Evolutionary conservation across 352 stramenopile genomes (phyloP), one percentile per base, ranked within the genome.

Genomic region (Pythium dissimile): DNA sequence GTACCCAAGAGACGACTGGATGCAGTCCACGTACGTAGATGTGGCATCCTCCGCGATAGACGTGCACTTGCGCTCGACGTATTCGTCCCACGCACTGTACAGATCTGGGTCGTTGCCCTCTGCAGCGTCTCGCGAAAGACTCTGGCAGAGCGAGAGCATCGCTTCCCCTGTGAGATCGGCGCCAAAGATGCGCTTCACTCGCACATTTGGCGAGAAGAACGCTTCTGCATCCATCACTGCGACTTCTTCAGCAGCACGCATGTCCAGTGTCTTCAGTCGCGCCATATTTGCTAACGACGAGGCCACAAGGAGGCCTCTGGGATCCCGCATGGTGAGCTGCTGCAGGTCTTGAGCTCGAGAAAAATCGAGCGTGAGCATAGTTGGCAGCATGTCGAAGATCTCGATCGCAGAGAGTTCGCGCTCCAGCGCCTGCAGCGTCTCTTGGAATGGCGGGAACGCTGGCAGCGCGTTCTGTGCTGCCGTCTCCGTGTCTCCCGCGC

Each of bases 11-110:
- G 72, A 80, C 13, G 72, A 71, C 47, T 84, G 75, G 7, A 92
- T 75, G 50, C 81, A 92, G 57, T 94, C 84, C 20, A 79, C 54
- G 57, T 94, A 94, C 31, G 77, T 92, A 16, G 57, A 68, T 16
- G 89, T 52, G 5, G 80, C 84, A 43, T 92, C 80, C 13, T 80
- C 77, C 0, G 78, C 80, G 9, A 86, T 45, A 0, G 70, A 49
- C 11, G 32, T 31, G 39, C 82, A 92, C 37, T 79, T 77, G 35
- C 72, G 41, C 52, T 87, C 76, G 16, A 84, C 80, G 42, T 82
- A 62, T 28, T 85, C 76, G 55, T 92, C 82, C 79, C 80, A 94
- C 1, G 74, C 80, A 31, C 52, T 75, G 26, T 65, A 66, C 48
- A 92, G 66, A 35, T 92, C 84, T 9, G 80, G 49, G 3, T 74